phyloP scores from a whole-genome alignment of 805 yeast species.

The Debaryomyces prosopidis region DNA sequence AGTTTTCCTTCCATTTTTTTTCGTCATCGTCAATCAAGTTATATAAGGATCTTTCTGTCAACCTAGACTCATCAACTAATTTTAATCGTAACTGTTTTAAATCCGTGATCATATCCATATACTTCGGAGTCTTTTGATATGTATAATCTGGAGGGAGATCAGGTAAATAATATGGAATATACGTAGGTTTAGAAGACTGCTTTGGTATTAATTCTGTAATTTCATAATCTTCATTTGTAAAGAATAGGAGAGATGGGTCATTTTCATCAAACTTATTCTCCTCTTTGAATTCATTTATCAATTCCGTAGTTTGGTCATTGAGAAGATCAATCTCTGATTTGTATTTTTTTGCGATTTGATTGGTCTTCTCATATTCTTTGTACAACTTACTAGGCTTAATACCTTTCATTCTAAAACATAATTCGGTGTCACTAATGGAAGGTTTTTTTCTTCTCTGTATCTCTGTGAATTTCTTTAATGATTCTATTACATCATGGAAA shows the following conservation, averaged over 20 bases:
- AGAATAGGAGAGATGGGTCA: conserved; percentile 51
- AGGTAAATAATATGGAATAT: conserved; percentile 79
- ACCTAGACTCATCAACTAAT: conserved; percentile 76
- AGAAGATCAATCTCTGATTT: conserved; percentile 8
- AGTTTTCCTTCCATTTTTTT: conserved; percentile 23
- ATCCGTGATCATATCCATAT: conserved; percentile 60
- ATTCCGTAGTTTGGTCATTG: conserved; percentile 11
- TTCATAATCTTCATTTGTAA: conserved; percentile 51
- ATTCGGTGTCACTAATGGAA: conserved; percentile 49
- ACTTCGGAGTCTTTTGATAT: conserved; percentile 74
- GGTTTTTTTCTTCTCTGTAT: conserved; percentile 62
- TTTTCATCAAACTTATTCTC: conserved; percentile 24
- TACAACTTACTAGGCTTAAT: conserved; percentile 42
- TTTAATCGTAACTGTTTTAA: conserved; percentile 69
- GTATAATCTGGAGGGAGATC: conserved; percentile 93
- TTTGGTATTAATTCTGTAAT: conserved; percentile 57
- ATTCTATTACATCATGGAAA: conserved; percentile 35
- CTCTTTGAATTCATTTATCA: conserved; percentile 9
- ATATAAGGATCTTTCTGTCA: conserved; percentile 77
- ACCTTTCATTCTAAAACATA: conserved; percentile 45
- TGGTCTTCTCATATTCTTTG: conserved; percentile 30
- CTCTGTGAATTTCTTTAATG: conserved; percentile 52
- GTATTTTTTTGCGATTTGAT: conserved; percentile 14
- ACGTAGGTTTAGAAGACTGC: conserved; percentile 37
- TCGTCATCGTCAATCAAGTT: conserved; percentile 49